A percentile compares a stretch with the other conserved stretches of the same genome.
These are phyloP conservation scores for Erigeron philadelphicus DNA, from an alignment of 140 eudicot genomes.

Conservation along the genomic window DNA sequence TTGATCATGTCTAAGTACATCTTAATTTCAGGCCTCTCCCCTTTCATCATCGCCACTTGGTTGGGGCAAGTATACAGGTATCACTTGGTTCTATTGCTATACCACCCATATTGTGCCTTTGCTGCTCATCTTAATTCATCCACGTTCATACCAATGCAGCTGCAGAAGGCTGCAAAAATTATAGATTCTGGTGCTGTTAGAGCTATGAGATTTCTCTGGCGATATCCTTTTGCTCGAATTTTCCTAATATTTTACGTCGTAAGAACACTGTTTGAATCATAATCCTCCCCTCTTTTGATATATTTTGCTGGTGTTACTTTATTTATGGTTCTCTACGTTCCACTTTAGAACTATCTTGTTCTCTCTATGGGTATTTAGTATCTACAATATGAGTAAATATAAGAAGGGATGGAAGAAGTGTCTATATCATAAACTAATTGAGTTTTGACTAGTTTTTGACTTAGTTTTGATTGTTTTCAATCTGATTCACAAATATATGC, in stretches of 20 bases:
- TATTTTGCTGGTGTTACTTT: neutral
- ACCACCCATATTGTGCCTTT: constrained; percentile 6
- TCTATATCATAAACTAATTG: neutral
- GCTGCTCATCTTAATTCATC: constrained; percentile 1
- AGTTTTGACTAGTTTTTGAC: neutral
- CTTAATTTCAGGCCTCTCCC: constrained; percentile 85
- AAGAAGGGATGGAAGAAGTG: neutral
- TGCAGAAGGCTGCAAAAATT: constrained; percentile 91
- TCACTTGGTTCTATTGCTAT: constrained; percentile 21
- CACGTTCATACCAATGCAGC: constrained; percentile 40
- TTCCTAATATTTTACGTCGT: constrained; percentile 82
- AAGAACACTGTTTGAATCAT: constrained; percentile 7
- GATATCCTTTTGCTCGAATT: constrained; percentile 89
- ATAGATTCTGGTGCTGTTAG: constrained; percentile 92
- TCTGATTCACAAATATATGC: constrained; percentile 25
- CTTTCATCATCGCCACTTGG: constrained; percentile 90
- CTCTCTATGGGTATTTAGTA: neutral
- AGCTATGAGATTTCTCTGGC: constrained; percentile 94
- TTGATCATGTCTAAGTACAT: constrained; percentile 1
- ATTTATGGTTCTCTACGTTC: neutral
- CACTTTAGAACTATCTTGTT: constrained; percentile 12
- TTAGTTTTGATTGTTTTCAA: constrained; percentile 1
- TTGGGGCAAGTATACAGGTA: constrained; percentile 88
- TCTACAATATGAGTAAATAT: neutral
- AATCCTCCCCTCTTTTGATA: neutral